Conservation (phyloP, 257 asterid species). For the Solanum bulbocastanum region DNA sequence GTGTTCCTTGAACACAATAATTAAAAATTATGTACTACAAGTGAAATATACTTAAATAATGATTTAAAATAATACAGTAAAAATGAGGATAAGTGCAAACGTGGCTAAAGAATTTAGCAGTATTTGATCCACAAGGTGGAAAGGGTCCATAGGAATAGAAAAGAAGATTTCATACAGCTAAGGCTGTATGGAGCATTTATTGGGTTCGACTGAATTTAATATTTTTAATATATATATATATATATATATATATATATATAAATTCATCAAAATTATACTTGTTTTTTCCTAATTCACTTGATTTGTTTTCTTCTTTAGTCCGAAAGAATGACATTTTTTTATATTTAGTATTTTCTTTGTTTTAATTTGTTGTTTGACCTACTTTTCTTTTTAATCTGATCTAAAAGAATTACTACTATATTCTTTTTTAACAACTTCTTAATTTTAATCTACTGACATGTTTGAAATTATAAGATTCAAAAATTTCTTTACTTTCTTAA, state of each 20-base stretch:
- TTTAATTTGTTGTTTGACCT: neutral
- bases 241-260: neutral
- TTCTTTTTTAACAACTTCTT: too few relatives aligned
- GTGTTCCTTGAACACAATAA: neutral
- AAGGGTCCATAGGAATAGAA: neutral
- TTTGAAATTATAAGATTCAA: too few relatives aligned
- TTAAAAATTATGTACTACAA: neutral
- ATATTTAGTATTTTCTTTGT: too few relatives aligned
- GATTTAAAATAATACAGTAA: neutral
- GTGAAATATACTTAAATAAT: neutral
- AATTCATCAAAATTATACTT: too few relatives aligned
- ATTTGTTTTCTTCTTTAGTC: too few relatives aligned
- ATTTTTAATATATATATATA: neutral
- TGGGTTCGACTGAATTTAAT: fast-evolving
- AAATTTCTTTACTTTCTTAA: too few relatives aligned
- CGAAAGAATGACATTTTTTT: neutral
- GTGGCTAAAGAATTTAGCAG: neutral
- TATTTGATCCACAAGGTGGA: neutral
- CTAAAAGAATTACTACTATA: too few relatives aligned
- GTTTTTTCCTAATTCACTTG: too few relatives aligned
- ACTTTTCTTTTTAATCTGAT: too few relatives aligned
- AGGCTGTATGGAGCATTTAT: neutral
- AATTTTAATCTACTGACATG: too few relatives aligned
- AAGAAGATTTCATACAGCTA: neutral
- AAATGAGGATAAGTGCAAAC: neutral